Percentiles rank a stretch among this genome's conserved stretches.
phyloP scores from a whole-genome alignment of 139 green algal species.

The Chlamydomonas eustigma region DNA sequence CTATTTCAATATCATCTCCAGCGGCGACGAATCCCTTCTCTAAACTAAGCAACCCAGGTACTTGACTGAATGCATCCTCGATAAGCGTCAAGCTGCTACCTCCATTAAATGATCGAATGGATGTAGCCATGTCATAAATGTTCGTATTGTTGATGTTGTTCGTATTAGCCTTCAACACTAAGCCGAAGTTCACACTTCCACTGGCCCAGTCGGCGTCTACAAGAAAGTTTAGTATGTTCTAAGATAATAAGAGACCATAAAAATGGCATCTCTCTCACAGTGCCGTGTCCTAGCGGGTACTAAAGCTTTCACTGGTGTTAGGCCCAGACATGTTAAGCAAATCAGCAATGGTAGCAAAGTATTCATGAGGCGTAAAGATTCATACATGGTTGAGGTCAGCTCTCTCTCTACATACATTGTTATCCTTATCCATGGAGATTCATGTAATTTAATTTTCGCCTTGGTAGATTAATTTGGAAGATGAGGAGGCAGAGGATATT shows the following conservation, averaged over 20 bases:
- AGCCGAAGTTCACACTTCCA: too few species aligned
- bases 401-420: neutral
- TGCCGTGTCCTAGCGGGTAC: constrained; percentile 11
- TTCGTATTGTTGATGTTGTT: too few species aligned
- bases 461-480: constrained; percentile 34
- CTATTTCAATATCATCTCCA: constrained; percentile 31
- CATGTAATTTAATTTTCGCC: neutral
- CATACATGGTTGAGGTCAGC: constrained; percentile 54
- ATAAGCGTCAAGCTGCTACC: neutral
- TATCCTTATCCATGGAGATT: neutral
- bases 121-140: too few species aligned
- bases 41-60: neutral
- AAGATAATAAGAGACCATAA: too few species aligned
- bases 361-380: constrained; percentile 31
- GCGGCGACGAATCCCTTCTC: constrained; percentile 22
- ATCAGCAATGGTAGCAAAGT: constrained; percentile 27
- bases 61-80: neutral
- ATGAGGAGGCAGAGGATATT: constrained; percentile 57
- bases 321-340: constrained; percentile 6
- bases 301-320: constrained; percentile 18
- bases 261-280: constrained; percentile 18
- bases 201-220: too few species aligned
- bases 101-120: neutral
- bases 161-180: too few species aligned
- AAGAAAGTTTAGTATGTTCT: too few species aligned